Evolutionary conservation across 1,284 basidiomycete species (phyloP), one percentile per base, ranked within the genome.

Genomic region (Sphaerobolus stellatus): DNA sequence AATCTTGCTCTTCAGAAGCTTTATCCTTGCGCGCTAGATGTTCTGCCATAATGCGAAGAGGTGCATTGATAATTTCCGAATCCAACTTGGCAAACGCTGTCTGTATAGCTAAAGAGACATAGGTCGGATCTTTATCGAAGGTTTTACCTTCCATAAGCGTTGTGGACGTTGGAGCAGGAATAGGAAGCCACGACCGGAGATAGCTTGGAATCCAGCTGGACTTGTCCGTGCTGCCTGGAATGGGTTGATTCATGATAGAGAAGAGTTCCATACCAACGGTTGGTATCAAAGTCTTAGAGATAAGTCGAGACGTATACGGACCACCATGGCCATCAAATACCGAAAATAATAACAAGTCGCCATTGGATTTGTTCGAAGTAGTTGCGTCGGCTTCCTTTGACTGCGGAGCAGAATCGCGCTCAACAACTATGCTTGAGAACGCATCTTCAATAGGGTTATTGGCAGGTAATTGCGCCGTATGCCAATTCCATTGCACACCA

Each of bases 281-380:
- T 30, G 92, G 91, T 58, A 98, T 91, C 56, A 99, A 82, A 36
- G 90, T 82, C 51, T 88, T 86, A 2, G 90, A 87, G 29, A 99
- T 84, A 28, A 98, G 77, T 55, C 84, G 81, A 4, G 92, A 94
- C 1, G 97, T 99, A 54, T 92, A 81, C 59, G 66, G 79, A 1
- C 94, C 97, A 1, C 84, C 79, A 68, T 99, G 97, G 2, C 97
- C 97, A 66, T 99, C 97, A 82, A 95, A 88, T 27, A 97, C 86
- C 1, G 90, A 78, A 63, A 92, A 94, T 69, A 96, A 89, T 48
- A 92, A 75, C 59, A 89, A 79, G 65, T 92, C 89, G 9, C 88
- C 87, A 11, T 82, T 78, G 1, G 75, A 74, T 3, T 77, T 74
- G 18, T 54, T 38, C 41, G 76, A 71, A 59, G 86, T 80, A 2